Evolutionary conservation across 805 yeast species (phyloP).

Genomic region (Hanseniaspora valbyensis): DNA sequence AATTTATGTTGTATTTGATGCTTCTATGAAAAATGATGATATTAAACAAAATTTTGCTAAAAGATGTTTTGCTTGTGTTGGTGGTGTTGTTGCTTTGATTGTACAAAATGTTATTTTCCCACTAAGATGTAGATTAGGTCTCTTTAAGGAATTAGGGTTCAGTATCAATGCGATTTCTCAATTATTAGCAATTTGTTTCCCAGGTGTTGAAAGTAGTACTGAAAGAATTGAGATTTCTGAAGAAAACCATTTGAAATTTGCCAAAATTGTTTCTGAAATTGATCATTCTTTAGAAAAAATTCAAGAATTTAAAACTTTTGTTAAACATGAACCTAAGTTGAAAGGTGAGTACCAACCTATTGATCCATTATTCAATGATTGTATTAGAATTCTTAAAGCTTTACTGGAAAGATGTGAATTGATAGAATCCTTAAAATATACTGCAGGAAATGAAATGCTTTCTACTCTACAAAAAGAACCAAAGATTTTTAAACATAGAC

Average conservation of each 20-base stretch:
- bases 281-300: constrained; percentile 34
- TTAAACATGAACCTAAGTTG: constrained; percentile 39
- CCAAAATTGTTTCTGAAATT: constrained; percentile 30
- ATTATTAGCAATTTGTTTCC: constrained; percentile 23
- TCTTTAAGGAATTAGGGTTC: constrained; percentile 34
- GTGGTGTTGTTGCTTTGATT: constrained; percentile 40
- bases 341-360: constrained; percentile 33
- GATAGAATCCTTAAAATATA: constrained; percentile 33
- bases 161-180: constrained; percentile 34
- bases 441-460: constrained; percentile 35
- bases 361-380: constrained; percentile 34
- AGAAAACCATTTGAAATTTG: constrained; percentile 28
- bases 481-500: constrained; percentile 11
- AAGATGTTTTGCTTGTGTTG: constrained; percentile 40
- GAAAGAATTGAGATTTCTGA: constrained; percentile 26
- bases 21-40: constrained; percentile 34
- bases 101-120: constrained; percentile 40
- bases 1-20: constrained; percentile 37
- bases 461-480: constrained; percentile 23
- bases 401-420: constrained; percentile 40
- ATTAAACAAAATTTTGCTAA: constrained; percentile 38
- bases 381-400: constrained; percentile 37
- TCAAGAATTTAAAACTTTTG: constrained; percentile 31
- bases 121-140: constrained; percentile 36
- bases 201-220: constrained; percentile 32